These are phyloP conservation scores for Yarrowia yakushimensis DNA, from an alignment of 805 yeast species.

Conservation along the genomic window DNA sequence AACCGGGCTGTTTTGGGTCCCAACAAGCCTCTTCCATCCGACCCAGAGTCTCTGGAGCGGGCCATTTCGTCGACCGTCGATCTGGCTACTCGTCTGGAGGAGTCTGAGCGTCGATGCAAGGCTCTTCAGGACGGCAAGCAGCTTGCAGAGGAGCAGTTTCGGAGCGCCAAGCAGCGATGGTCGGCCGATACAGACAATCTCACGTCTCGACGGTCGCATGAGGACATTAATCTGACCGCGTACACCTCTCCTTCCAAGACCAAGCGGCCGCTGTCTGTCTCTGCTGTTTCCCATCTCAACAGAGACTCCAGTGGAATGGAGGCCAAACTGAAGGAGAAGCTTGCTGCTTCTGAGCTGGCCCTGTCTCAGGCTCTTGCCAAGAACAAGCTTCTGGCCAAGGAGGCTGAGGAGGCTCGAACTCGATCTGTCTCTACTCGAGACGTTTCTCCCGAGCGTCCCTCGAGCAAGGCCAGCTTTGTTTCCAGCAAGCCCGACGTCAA, in stretches of 20 bases:
- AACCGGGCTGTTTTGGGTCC: constrained; percentile 29
- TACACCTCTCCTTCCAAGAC: not conserved
- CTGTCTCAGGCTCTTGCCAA: not conserved
- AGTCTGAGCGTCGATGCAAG: constrained; percentile 35
- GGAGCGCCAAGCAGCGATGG: constrained; percentile 34
- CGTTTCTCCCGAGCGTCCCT: not conserved
- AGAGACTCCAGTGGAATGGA: constrained; percentile 4
- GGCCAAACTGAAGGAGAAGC: constrained; percentile 4
- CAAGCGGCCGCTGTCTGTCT: constrained; percentile 8
- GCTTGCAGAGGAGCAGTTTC: constrained; percentile 32
- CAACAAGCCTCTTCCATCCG: constrained; percentile 1
- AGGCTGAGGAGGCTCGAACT: not conserved
- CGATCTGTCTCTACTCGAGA: not conserved
- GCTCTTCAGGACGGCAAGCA: constrained; percentile 30
- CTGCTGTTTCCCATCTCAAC: constrained; percentile 16
- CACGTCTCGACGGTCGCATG: constrained; percentile 1
- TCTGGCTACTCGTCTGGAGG: constrained; percentile 34
- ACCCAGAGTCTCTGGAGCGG: constrained; percentile 27
- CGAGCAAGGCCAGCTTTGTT: not conserved
- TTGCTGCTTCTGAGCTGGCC: not conserved
- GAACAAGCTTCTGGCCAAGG: constrained; percentile 11
- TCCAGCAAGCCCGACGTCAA: constrained; percentile 40
- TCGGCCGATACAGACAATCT: constrained; percentile 26
- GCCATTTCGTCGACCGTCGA: constrained; percentile 46
- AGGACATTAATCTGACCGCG: not conserved